Evolutionary conservation across 164 flowering plant species (phyloP), one percentile per base, ranked within the genome.

Genomic region (Taxillus chinensis): DNA sequence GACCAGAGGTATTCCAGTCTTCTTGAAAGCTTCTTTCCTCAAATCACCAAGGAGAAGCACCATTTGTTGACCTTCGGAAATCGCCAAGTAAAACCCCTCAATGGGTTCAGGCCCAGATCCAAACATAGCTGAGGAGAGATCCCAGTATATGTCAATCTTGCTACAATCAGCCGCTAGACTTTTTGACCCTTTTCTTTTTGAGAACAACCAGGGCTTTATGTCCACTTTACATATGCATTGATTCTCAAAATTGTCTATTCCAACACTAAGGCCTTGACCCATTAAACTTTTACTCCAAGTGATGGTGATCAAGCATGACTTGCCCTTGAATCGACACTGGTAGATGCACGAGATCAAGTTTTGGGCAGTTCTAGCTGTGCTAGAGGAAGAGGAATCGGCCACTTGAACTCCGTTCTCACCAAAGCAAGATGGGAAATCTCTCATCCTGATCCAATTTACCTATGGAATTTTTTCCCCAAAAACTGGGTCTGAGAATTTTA

Each of bases 361-460:
- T 60, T 82, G 89, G 3, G 83, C 79, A 65, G 73, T 57, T 62
- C 46, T 84, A 59, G 71, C 64, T 14, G 75, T 17, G 56, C 59
- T 73, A 5, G 88, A 82, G 8, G 86, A 79, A 2, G 87, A 86
- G 63, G 85, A 82, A 74, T 87, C 93, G 7, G 90, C 86, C n/a
- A 87, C 80, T 67, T 87, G 93, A 45, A 85, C 90, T 8, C 84
- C 90, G 75, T 73, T 87, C 70, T 87, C 93, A 42, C 90, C 88
- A 68, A 85, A 87, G 72, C 90, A 87, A 63, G 90, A 82, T n/a
- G 86, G 90, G 54, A 83, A 87, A 72, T 87, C 93, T 62, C 84
- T 87, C 93, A 87, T 87, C 60, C 62, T 75, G 42, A 53, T 16
- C 17, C 39, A 43, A 41, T 54, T 38, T 41, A 17, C 68, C 41